phyloP scores from a whole-genome alignment of 2,329 filamentous ascomycete genomes.

The Sclerotinia borealis region DNA sequence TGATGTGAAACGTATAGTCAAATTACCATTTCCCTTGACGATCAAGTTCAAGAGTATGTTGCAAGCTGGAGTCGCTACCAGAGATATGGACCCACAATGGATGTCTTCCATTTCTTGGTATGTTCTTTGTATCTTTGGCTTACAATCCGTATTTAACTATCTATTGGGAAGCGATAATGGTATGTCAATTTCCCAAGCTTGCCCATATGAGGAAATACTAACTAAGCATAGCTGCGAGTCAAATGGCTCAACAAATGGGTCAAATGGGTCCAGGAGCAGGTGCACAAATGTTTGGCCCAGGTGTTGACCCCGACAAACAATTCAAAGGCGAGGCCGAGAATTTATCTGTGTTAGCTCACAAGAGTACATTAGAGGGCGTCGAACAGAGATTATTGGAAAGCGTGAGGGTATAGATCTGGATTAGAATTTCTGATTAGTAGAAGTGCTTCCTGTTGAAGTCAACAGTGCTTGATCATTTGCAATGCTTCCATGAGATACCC shows the following conservation, averaged over 20 bases:
- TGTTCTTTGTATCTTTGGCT: constrained; percentile 92
- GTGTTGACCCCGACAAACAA: constrained; percentile 91
- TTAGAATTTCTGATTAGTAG: neutral
- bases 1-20: constrained; percentile 52
- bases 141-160: constrained; percentile 96
- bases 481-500: neutral
- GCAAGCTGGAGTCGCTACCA: constrained; percentile 91
- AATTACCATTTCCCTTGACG: constrained; percentile 93
- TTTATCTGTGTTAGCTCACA: constrained; percentile 87
- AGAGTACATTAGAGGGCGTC: constrained; percentile 82
- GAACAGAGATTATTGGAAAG: constrained; percentile 71
- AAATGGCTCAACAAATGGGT: constrained; percentile 80
- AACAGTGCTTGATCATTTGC: neutral
- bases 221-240: constrained; percentile 66
- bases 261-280: constrained; percentile 62
- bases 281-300: constrained; percentile 76
- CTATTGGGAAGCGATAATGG: constrained; percentile 93
- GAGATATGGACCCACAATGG: constrained; percentile 95
- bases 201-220: neutral
- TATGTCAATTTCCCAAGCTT: constrained; percentile 40
- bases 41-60: constrained; percentile 99
- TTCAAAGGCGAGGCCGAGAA: constrained; percentile 93
- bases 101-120: constrained; percentile 99
- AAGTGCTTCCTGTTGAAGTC: constrained; percentile 1
- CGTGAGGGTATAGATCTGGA: constrained; percentile 21